phyloP scores from a whole-genome alignment of 2,329 filamentous ascomycete genomes.

The Coniella vitis region DNA sequence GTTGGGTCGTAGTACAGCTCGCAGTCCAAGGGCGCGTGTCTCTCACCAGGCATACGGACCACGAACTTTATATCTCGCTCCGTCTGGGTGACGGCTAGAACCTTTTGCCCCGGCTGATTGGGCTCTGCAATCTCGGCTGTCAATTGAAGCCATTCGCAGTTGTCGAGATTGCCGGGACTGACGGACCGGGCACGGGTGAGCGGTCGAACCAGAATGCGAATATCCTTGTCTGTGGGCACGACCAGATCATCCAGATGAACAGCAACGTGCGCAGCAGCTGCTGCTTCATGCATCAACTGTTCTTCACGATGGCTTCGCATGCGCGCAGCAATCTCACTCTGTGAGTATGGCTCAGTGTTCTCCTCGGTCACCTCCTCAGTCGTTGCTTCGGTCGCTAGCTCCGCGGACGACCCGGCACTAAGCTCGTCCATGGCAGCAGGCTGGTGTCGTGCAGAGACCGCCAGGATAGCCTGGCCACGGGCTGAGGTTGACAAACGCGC shows the following conservation, averaged over 20 bases:
- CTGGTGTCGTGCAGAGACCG: slow-evolving; percentile 9
- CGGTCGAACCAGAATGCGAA: slow-evolving; percentile 51
- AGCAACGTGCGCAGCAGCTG: slow-evolving; percentile 31
- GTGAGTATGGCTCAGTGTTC: slow-evolving; percentile 52
- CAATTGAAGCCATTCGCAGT: slow-evolving; percentile 50
- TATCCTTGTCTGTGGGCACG: slow-evolving; percentile 39
- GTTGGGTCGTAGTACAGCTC: slow-evolving; percentile 54
- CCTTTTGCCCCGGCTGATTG: slow-evolving; percentile 46
- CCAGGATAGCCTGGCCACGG: slow-evolving; percentile 4
- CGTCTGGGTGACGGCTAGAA: slow-evolving; percentile 54
- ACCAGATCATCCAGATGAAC: slow-evolving; percentile 48
- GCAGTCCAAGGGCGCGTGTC: slow-evolving; percentile 46
- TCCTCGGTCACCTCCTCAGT: slow-evolving; percentile 30
- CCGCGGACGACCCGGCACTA: slow-evolving; percentile 22
- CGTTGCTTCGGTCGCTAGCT: slow-evolving; percentile 15
- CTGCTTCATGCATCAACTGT: slow-evolving; percentile 26
- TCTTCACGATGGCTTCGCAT: slow-evolving; percentile 40
- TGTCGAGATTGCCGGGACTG: slow-evolving; percentile 46
- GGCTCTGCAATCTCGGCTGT: slow-evolving; percentile 46
- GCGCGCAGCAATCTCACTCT: slow-evolving; percentile 47
- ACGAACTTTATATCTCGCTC: slow-evolving; percentile 54
- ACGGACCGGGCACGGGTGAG: slow-evolving; percentile 47
- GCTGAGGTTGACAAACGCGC: background rate
- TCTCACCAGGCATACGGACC: slow-evolving; percentile 46
- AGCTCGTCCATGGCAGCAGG: slow-evolving; percentile 38